Percentiles rank a stretch among this genome's conserved stretches.
Evolutionary conservation across 176 grass and related monocot species (phyloP).

Genomic region (Carex cristatella): DNA sequence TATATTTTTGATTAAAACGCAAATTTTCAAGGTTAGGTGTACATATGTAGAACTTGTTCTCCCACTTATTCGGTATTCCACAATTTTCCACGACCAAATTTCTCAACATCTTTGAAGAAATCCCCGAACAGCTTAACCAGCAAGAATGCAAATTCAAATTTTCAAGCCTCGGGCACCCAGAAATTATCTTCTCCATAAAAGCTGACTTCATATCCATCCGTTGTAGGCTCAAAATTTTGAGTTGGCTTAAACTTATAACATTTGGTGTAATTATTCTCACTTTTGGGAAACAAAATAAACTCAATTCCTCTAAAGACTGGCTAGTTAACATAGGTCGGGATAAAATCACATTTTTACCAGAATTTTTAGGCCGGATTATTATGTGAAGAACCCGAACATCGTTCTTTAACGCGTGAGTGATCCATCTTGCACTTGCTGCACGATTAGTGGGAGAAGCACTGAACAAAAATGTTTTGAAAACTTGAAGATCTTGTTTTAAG

Average conservation of each 20-base stretch:
- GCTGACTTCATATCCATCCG: neutral
- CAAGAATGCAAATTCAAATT: slow-evolving; percentile 21
- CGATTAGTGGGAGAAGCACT: slow-evolving; percentile 7
- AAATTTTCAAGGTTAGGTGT: slow-evolving; percentile 5
- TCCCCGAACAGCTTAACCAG: neutral
- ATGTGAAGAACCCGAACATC: slow-evolving; percentile 16
- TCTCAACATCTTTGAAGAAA: slow-evolving; percentile 7
- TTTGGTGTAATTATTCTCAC: slow-evolving; percentile 14
- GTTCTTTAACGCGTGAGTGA: slow-evolving; percentile 9
- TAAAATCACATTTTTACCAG: slow-evolving; percentile 2
- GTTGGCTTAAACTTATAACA: slow-evolving; percentile 6
- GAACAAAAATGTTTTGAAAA: slow-evolving; percentile 18
- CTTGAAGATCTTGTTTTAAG: slow-evolving; percentile 17
- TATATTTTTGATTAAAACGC: neutral
- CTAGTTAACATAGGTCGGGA: slow-evolving; percentile 4
- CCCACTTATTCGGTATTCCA: neutral
- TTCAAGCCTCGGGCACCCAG: slow-evolving; percentile 4
- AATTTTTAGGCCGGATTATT: slow-evolving; percentile 12
- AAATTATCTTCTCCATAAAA: slow-evolving; percentile 13
- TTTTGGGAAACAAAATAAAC: slow-evolving; percentile 8
- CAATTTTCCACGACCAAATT: slow-evolving; percentile 21
- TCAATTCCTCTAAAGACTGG: slow-evolving; percentile 4
- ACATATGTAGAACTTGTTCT: slow-evolving; percentile 12
- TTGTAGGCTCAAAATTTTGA: slow-evolving; percentile 18
- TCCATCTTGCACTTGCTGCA: slow-evolving; percentile 11